These are phyloP conservation scores for Fusarium humuli DNA, from an alignment of 2,329 filamentous ascomycete genomes.

Conservation along the genomic window DNA sequence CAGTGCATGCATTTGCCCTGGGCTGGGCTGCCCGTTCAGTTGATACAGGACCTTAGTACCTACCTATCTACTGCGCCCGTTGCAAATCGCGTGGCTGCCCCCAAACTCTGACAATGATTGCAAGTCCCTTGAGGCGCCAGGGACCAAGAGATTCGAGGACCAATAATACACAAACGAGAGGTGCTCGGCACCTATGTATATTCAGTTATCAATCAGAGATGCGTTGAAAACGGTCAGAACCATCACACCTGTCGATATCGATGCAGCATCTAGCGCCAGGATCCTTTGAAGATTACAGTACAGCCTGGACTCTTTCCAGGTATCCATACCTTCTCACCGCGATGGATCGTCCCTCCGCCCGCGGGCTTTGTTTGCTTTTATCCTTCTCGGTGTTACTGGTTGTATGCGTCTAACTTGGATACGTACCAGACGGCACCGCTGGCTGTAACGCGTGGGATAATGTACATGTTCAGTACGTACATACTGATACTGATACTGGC, in stretches of 20 bases:
- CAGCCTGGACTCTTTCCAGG: conserved; percentile 8
- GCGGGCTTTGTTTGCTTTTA: conserved; percentile 29
- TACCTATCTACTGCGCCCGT: conserved; percentile 42
- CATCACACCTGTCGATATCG: not conserved
- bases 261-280: not conserved
- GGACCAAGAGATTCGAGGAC: conserved; percentile 14
- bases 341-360: not conserved
- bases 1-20: conserved; percentile 30
- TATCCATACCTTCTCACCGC: not conserved
- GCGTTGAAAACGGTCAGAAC: conserved; percentile 2
- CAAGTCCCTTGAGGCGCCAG: conserved; percentile 12
- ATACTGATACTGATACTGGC: not conserved
- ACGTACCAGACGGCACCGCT: not conserved
- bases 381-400: conserved; percentile 23
- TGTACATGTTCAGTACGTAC: not conserved
- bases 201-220: conserved; percentile 29
- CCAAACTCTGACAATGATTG: conserved; percentile 18
- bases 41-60: no score
- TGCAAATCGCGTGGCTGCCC: conserved; percentile 37
- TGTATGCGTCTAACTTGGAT: not conserved
- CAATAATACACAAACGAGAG: conserved; percentile 11
- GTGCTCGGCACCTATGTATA: not conserved
- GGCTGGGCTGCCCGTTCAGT: conserved; percentile 7
- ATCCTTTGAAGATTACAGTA: conserved; percentile 10
- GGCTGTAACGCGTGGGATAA: conserved; percentile 1